Evolutionary conservation across 495 filamentous ascomycete species (phyloP), one percentile per base, ranked within the genome.

Genomic region (Extremus antarcticus): DNA sequence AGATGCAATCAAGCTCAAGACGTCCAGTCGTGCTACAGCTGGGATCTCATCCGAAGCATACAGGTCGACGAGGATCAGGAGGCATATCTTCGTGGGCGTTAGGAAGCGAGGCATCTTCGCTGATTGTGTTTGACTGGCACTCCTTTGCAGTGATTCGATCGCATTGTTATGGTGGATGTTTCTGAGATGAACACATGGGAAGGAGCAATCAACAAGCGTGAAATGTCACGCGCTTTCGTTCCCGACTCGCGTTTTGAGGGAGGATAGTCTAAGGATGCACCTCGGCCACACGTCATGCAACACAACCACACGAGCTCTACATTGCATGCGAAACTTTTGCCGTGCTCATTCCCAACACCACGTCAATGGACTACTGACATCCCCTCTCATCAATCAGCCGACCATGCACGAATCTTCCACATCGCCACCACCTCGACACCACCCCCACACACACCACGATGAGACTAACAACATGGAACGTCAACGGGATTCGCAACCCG

Each of bases 401-500:
- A 35, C 13, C 29, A 35, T 35, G 29, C 29, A 35, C 29, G 7
- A 35, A 35, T 13, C 29, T 35, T 13, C 29, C 4, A 35, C 22
- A 45, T 20, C 25, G 16, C 17, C 51, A 40, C 25, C 41, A 23
- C 11, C 41, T 21, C 41, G 2, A 16, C 20, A 35, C 13, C 29
- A 13, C 29, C 29, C n/a, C n/a, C 24, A 15, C 19, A n/a, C n/a
- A n/a, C n/a, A n/a, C n/a, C 9, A 48, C 3, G 38, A 62, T 62
- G 59, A 58, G 59, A 43, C 56, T 62, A 25, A 62, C 59, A 10
- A 62, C 59, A 47, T 62, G 59, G 89, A 95, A 95, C 71, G 92
- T 96, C 25, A 97, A 96, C 70, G 91, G 92, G 61, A 95, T 98
- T 66, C 81, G 88, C 63, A 97, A 98, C 66, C 92, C 92, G 11